Evolutionary conservation across 176 grass and related monocot species (phyloP).

Genomic region (Aegilops tauschii): DNA sequence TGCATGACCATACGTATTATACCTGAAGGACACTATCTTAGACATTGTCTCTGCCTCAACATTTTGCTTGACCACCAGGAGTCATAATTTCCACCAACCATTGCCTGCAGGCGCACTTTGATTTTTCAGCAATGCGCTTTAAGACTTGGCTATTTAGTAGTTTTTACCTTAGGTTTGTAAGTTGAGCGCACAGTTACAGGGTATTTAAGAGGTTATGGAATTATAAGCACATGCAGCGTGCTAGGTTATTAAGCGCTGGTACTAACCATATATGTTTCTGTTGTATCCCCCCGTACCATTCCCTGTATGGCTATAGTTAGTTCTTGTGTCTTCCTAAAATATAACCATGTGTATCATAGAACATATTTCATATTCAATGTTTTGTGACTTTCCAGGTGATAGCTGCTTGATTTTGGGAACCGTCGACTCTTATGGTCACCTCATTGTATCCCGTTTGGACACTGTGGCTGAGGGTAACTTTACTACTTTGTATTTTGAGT

Average conservation of each 20-base stretch:
- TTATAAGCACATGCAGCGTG: neutral
- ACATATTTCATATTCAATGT: neutral
- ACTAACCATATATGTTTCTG: neutral
- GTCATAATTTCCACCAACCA: neutral
- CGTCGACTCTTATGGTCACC: constrained; percentile 76
- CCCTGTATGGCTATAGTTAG: neutral
- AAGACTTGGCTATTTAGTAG: neutral
- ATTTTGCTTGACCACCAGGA: neutral
- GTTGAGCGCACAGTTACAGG: neutral
- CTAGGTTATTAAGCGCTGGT: neutral
- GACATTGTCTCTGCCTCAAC: neutral
- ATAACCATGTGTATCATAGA: neutral
- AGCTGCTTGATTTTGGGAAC: constrained; percentile 87
- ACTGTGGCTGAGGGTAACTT: constrained; percentile 65
- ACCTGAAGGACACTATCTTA: neutral
- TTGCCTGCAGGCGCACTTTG: neutral
- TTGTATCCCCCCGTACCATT: neutral
- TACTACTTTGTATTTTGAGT: constrained; percentile 26
- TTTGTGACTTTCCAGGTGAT: constrained; percentile 47
- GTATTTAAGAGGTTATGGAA: neutral
- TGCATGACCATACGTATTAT: neutral
- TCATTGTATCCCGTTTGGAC: constrained; percentile 81
- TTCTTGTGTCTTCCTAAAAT: neutral
- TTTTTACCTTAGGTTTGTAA: neutral
- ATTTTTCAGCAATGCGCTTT: neutral